Evolutionary conservation across 768 basidiomycete genomes (phyloP), one percentile per base, ranked within the genome.

Genomic region (Fomitopsis pulvina): DNA sequence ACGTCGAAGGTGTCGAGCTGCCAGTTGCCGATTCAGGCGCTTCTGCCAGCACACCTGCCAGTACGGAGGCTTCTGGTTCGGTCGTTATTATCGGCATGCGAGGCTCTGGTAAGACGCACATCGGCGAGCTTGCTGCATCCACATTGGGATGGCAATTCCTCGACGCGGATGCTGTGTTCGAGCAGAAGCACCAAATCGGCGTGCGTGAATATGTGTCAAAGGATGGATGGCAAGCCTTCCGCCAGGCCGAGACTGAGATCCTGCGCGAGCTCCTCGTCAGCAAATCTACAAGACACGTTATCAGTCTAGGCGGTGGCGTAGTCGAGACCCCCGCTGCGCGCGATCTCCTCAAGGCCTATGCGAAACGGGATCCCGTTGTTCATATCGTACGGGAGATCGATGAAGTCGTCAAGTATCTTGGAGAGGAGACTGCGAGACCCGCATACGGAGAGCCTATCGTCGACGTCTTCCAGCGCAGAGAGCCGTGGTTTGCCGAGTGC

Each of bases 71-170:
- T 10, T 68, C 72, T 4, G 75, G 80, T 16, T 83, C 85, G 4
- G 78, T 93, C 55, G 67, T 95, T 51, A 68, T 96, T 53, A 83
- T 92, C 54, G 93, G 96, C 24, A 98, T 99, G 96, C 87, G 95
- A 16, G 96, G 96, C 10, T 87, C 92, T 1, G 96, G 96, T 26
- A 98, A 99, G 71, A 91, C 89, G 1, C 85, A 83, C 67, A 77
- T 97, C 51, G 92, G 94, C 14, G 71, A 76, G 47, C 71, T 93
- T 27, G 93, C 90, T 14, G 84, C 90, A 0, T 64, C 74, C 7
- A 71, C 82, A 1, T 77, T 97, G 11, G 78, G 77, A 1, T 86
- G 92, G 75, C 72, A 77, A 1, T 75, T 84, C 59, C 67, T 94
- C 58, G 96, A 99, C 57, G 93, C 93, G 32, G 96, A 99, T 59